Base-by-base conservation (phyloP, 352 stramenopile species). In the Phytophthora tentaculata region DNA sequence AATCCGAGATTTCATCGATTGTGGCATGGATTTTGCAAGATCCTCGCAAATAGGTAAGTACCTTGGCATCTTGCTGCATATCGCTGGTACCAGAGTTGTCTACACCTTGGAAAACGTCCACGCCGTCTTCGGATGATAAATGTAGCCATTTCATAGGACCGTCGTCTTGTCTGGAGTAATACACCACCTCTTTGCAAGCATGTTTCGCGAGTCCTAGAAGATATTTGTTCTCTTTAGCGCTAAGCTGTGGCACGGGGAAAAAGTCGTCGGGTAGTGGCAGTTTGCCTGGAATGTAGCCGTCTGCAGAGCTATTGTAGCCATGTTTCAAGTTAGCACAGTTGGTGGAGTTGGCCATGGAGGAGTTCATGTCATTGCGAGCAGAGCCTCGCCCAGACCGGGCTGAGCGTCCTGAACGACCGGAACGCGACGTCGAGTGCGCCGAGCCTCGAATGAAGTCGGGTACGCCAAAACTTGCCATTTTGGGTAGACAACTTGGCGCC, bases 181-280 rank as follows among this genome's bases (percentile, higher is more conserved):
- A 94, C 20, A 95, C 84, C 9, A 95, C 88, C 61, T 95, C 87
- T 67, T 93, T 95, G 64, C 88, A 95, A 3, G 88, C 82, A 47
- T 83, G 84, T 56, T 93, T 93, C 6, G 85, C 88, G 10, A 94
- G 69, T 3, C 80, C 77, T 0, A 93, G 49, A 12, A 93, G 74
- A 64, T 91, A 90, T 55, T 88, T 84, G 29, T 64, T 80, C 56
- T 93, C 88, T 53, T 89, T 90, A 14, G 13, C 20, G 66, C 74
- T 92, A 19, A 95, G 73, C 45, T 74, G 57, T 26, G 87, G 85
- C 39, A 78, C 73, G 6, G 74, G 64, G 70, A 95, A 95, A 55
- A 83, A 94, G 63, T 90, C 79, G 45, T 89, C 78, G 0, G 87
- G 74, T 16, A 95, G 61, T 22, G 87, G 87, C 50, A 95, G 32